These are phyloP conservation scores for Diutina pseudorugosa DNA, from an alignment of 1,139 yeast species.

Conservation along the genomic window DNA sequence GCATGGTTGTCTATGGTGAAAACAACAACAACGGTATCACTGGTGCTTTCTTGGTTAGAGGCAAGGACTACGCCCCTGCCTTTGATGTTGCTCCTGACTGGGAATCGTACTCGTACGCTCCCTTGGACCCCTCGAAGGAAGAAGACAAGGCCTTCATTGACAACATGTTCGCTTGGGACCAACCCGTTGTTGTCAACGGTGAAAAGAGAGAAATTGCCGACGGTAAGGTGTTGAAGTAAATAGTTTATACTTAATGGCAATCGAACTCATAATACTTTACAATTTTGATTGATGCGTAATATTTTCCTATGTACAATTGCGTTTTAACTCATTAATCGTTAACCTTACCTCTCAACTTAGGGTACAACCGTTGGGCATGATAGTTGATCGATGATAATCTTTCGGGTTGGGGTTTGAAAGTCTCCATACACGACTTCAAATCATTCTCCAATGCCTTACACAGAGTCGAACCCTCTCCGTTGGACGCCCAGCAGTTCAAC, in stretches of 20 bases:
- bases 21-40: constrained; percentile 97
- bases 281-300: not conserved
- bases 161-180: constrained; percentile 82
- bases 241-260: not conserved
- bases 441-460: constrained; percentile 54
- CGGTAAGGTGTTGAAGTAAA: constrained; percentile 60
- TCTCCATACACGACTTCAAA: constrained; percentile 36
- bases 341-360: constrained; percentile 36
- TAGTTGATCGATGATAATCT: constrained; percentile 49
- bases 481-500: constrained; percentile 93
- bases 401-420: constrained; percentile 35
- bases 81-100: constrained; percentile 99
- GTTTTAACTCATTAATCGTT: constrained; percentile 2
- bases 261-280: not conserved
- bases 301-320: not conserved
- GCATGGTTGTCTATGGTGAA: constrained; percentile 92
- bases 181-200: constrained; percentile 37
- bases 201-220: constrained; percentile 50
- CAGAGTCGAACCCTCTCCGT: constrained; percentile 65
- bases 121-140: constrained; percentile 55
- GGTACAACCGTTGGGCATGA: constrained; percentile 73
- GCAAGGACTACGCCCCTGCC: constrained; percentile 84
- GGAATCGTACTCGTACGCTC: constrained; percentile 70
- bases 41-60: constrained; percentile 92
- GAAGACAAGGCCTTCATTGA: constrained; percentile 59